Evolutionary conservation across 1,284 basidiomycete genomes (phyloP).

Genomic region (Exobasidium cylindrosporum): DNA sequence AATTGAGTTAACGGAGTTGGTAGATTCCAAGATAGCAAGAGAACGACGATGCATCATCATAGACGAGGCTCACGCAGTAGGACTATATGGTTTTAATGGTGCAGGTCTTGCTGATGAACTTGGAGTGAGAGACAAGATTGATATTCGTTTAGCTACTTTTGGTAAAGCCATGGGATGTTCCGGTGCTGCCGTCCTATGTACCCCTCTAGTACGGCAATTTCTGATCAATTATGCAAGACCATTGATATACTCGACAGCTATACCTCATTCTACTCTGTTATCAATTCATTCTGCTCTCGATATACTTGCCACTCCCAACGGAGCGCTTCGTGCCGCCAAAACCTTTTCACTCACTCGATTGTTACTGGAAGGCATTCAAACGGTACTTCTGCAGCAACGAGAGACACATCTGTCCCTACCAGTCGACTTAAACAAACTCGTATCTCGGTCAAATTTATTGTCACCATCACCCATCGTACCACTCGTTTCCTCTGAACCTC

Average conservation of each 20-base stretch:
- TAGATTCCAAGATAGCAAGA: slow-evolving; percentile 58
- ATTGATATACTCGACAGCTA: slow-evolving; percentile 58
- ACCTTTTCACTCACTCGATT: slow-evolving; percentile 1
- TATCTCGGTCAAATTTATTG: slow-evolving; percentile 5
- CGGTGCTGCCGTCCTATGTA: slow-evolving; percentile 72
- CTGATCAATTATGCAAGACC: slow-evolving; percentile 89
- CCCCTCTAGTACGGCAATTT: slow-evolving; percentile 71
- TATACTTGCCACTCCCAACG: slow-evolving; percentile 61
- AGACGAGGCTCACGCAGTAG: slow-evolving; percentile 78
- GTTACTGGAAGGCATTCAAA: background rate
- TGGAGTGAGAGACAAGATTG: slow-evolving; percentile 22
- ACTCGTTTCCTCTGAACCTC: slow-evolving; percentile 72
- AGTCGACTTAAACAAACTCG: background rate
- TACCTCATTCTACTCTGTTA: slow-evolving; percentile 55
- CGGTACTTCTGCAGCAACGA: background rate
- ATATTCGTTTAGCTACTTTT: slow-evolving; percentile 46
- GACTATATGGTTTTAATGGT: slow-evolving; percentile 62
- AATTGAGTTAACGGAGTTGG: slow-evolving; percentile 63
- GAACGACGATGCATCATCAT: slow-evolving; percentile 60
- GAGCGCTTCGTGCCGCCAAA: background rate
- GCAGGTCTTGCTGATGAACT: slow-evolving; percentile 34
- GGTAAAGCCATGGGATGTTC: slow-evolving; percentile 48
- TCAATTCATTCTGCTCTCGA: slow-evolving; percentile 75
- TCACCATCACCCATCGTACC: slow-evolving; percentile 73
- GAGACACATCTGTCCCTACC: background rate